phyloP scores from a whole-genome alignment of 2,329 filamentous ascomycete species.

The Paradendryphiella salina region DNA sequence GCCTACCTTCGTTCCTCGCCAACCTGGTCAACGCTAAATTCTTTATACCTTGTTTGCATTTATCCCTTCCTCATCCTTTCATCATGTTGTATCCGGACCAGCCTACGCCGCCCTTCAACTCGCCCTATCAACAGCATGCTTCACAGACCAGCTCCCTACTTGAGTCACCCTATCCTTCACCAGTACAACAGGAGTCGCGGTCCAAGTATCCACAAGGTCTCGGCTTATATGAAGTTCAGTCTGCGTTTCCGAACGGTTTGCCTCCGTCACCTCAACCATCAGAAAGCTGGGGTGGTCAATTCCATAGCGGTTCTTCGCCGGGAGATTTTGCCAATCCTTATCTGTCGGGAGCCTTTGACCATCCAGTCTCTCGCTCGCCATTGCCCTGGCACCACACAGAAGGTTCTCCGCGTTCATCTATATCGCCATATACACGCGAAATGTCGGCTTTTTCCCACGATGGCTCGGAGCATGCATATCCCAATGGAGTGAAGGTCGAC shows the following conservation, averaged over 20 bases:
- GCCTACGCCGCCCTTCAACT: constrained; percentile 42
- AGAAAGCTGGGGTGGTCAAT: constrained; percentile 37
- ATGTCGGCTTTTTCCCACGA: constrained; percentile 43
- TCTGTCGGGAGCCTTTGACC: constrained; percentile 41
- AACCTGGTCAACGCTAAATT: constrained; percentile 1
- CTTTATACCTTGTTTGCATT: constrained; percentile 13
- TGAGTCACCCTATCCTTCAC: constrained; percentile 44
- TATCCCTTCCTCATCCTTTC: constrained; percentile 15
- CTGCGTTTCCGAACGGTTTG: constrained; percentile 29
- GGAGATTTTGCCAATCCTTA: constrained; percentile 41
- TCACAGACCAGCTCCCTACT: constrained; percentile 30
- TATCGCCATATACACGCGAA: constrained; percentile 36
- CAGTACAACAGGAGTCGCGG: constrained; percentile 37
- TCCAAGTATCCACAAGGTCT: constrained; percentile 39
- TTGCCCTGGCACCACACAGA: constrained; percentile 37
- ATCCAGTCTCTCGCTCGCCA: constrained; percentile 38
- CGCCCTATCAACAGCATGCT: constrained; percentile 42
- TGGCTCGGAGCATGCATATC: constrained; percentile 34
- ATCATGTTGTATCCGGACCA: constrained; percentile 37
- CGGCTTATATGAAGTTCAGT: constrained; percentile 41
- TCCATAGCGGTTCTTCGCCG: constrained; percentile 31
- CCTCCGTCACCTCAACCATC: constrained; percentile 44
- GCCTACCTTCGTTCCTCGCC: constrained; percentile 8
- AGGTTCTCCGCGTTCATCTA: constrained; percentile 41
- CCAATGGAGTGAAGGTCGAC: constrained; percentile 35